These are phyloP conservation scores for Colletotrichum abscissum DNA, from an alignment of 2,329 filamentous ascomycete genomes.

Conservation along the genomic window DNA sequence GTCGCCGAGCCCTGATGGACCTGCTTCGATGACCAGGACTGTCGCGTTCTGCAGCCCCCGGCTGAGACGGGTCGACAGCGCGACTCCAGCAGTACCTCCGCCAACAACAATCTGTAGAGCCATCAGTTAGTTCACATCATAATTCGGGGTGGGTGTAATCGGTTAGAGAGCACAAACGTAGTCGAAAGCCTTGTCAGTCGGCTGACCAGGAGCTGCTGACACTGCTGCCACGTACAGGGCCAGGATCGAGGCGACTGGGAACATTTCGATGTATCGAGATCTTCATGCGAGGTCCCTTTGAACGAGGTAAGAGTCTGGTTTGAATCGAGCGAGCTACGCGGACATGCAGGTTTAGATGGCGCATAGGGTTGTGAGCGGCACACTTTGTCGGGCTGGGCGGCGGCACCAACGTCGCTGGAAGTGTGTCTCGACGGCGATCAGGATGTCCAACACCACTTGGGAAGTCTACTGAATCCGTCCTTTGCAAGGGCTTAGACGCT, in stretches of 20 bases:
- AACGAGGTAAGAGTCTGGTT: neutral
- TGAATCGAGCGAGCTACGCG: neutral
- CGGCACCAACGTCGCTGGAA: constrained; percentile 9
- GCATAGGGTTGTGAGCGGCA: constrained; percentile 10
- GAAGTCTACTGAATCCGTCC: constrained; percentile 1
- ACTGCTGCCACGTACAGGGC: constrained; percentile 6
- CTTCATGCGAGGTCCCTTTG: neutral
- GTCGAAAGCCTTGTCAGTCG: neutral
- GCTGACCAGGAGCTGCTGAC: neutral
- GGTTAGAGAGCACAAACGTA: constrained; percentile 5
- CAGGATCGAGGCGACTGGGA: neutral
- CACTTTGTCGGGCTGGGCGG: neutral
- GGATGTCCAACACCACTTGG: constrained; percentile 1
- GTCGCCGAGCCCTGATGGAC: constrained; percentile 38
- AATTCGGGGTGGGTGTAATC: neutral
- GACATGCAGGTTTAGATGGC: neutral
- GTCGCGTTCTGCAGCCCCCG: constrained; percentile 34
- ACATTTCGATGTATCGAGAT: neutral
- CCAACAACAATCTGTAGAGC: constrained; percentile 32
- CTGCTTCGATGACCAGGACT: constrained; percentile 46
- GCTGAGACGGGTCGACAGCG: constrained; percentile 37
- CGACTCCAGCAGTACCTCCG: constrained; percentile 28
- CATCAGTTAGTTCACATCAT: neutral
- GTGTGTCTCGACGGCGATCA: constrained; percentile 1
- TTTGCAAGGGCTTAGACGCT: neutral